Percentiles rank a stretch among this genome's conserved stretches.
Conservation (phyloP, 1,284 basidiomycete genomes). For the Sanghuangporus weigelae region DNA sequence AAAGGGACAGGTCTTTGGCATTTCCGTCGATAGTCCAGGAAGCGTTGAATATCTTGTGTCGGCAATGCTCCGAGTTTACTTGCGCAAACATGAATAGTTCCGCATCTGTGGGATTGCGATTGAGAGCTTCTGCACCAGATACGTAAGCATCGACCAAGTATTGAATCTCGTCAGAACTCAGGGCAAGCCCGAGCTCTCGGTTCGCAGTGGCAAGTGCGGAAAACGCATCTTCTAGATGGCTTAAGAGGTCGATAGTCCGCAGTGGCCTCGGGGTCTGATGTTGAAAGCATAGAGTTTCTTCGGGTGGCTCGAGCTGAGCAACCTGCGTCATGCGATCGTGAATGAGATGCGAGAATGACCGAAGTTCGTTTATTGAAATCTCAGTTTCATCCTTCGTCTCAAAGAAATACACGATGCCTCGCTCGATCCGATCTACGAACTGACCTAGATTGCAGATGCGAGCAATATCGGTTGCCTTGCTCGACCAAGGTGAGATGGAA, state of each 20-base stretch:
- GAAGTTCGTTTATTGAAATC: conserved; percentile 40
- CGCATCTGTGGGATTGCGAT: conserved; percentile 89
- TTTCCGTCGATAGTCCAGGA: conserved; percentile 86
- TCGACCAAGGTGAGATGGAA: conserved; percentile 92
- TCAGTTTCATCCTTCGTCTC: conserved; percentile 35
- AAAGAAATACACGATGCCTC: conserved; percentile 76
- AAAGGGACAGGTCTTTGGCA: conserved; percentile 74
- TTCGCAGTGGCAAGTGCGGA: conserved; percentile 71
- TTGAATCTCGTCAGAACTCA: conserved; percentile 86
- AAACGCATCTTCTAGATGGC: conserved; percentile 24
- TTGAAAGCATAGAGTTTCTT: conserved; percentile 63
- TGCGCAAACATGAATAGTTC: conserved; percentile 99
- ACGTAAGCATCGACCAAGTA: conserved; percentile 92
- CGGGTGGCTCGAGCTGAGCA: conserved; percentile 55
- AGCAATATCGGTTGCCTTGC: conserved; percentile 97
- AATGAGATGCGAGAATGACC: conserved; percentile 58
- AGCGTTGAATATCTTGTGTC: conserved; percentile 99
- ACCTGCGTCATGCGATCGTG: conserved; percentile 97
- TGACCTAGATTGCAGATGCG: conserved; percentile 74
- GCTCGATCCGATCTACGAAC: conserved; percentile 77
- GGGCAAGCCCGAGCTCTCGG: conserved; percentile 82
- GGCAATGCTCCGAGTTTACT: conserved; percentile 99
- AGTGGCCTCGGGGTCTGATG: conserved; percentile 67
- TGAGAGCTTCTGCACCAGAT: conserved; percentile 54
- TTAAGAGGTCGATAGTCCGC: conserved; percentile 59